Conservation (phyloP, 1,284 basidiomycete species). For the Microbotryomycetes sp. region DNA sequence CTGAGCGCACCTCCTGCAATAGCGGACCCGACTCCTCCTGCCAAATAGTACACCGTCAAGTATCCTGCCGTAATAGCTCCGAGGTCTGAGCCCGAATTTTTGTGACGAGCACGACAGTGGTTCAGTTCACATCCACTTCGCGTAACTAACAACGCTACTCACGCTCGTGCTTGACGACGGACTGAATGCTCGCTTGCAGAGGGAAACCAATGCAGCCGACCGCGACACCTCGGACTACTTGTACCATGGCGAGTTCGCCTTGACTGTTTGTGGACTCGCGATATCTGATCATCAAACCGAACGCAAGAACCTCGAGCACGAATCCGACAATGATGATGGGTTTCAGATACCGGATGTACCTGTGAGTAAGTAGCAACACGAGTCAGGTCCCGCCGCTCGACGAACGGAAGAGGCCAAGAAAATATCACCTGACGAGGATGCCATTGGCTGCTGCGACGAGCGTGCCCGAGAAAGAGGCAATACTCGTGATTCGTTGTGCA, state of each 20-base stretch:
- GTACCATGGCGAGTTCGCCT: slow-evolving; percentile 38
- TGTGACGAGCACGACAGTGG: background rate
- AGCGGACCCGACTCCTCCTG: slow-evolving; percentile 40
- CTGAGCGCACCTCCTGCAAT: slow-evolving; percentile 37
- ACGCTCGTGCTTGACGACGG: slow-evolving; percentile 38
- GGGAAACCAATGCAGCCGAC: slow-evolving; percentile 40
- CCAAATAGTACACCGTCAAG: slow-evolving; percentile 40
- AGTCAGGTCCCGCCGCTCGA: background rate
- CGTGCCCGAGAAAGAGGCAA: slow-evolving; percentile 36
- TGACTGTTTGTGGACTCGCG: slow-evolving; percentile 33
- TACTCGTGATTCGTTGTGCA: slow-evolving; percentile 35
- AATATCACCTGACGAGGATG: slow-evolving; percentile 15
- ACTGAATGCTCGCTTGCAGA: slow-evolving; percentile 39
- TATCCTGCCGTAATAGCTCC: slow-evolving; percentile 39
- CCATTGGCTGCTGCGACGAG: slow-evolving; percentile 34
- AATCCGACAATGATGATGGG: slow-evolving; percentile 39
- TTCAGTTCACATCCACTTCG: too few relatives aligned
- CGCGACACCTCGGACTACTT: slow-evolving; percentile 37
- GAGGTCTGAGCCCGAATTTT: slow-evolving; percentile 26
- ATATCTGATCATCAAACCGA: slow-evolving; percentile 41
- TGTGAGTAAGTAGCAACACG: background rate
- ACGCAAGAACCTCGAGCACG: slow-evolving; percentile 34
- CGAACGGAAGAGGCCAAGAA: too few relatives aligned
- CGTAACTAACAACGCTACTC: background rate
- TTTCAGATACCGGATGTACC: slow-evolving; percentile 37